Base-by-base conservation (phyloP, 2,329 filamentous ascomycete species). In the Exophiala aquamarina region DNA sequence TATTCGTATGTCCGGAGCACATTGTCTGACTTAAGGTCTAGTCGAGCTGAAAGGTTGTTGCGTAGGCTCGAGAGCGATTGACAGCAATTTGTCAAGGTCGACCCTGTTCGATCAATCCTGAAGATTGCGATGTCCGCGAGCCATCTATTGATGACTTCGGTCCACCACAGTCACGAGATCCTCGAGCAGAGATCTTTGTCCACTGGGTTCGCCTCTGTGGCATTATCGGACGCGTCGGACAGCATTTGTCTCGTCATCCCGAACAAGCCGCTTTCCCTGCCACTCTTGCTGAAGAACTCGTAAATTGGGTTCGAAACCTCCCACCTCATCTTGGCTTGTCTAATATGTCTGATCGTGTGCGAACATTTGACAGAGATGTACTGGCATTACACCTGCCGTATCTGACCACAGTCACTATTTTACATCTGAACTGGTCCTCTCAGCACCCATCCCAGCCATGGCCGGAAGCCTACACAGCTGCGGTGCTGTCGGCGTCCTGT, bases 81-180 rank as follows among this genome's bases (percentile, higher is more conserved):
- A 73, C 71, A 1, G 63, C 70, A 2, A 56, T 73, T 1, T 73
- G 70, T 33, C 71, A 73, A 56, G 68, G 66, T 38, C 70, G 70
- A 23, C 70, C 70, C 8, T 68, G 66, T 41, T 68, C 71, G 19
- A 73, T 73, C 34, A 65, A 70, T 39, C 68, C 68, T 3, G 61
- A 64, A 15, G 71, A 73, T 47, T 71, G 69, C 50, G 70, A 63
- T 13, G 64, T 73, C 10, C 47, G 60, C 4, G 66, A 70, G 36
- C 65, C 66, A 3, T 63, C 66, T 2, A 53, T 68, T 0, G 57
- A 61, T 0, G 70, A 73, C 42, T 73, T 73, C 34, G 31, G 17
- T 4, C 62, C 70, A 0, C 55, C 58, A n/a, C 35, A 40, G 4
- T 59, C 63, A 4, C 44, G 57, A 1, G 46, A 71, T 34, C 54